These are phyloP conservation scores for Crithidia fasciculata DNA, from an alignment of 208 protist genomes.

Conservation along the genomic window DNA sequence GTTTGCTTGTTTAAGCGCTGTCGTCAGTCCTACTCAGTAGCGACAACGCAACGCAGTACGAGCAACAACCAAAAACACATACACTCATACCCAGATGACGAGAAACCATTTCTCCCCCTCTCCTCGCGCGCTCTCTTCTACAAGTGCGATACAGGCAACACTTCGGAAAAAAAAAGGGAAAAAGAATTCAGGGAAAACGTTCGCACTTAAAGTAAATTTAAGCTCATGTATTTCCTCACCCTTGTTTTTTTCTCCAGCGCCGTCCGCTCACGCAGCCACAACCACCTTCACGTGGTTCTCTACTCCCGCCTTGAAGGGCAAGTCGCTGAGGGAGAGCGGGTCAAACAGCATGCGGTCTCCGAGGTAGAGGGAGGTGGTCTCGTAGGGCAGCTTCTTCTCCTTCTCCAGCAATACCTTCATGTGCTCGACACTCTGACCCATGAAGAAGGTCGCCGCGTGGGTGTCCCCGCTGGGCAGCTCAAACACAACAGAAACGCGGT, in stretches of 20 bases:
- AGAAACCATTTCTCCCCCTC: too few species aligned
- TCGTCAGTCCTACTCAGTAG: too few species aligned
- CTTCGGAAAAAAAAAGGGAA: background rate
- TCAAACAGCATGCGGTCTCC: slow-evolving; percentile 67
- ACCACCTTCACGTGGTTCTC: slow-evolving; percentile 65
- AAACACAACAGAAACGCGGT: slow-evolving; percentile 49
- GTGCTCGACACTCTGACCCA: slow-evolving; percentile 82
- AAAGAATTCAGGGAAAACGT: background rate
- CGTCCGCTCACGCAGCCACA: slow-evolving; percentile 21
- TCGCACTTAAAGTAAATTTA: background rate
- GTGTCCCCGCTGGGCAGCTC: slow-evolving; percentile 44
- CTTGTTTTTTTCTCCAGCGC: background rate
- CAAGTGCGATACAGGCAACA: too few species aligned
- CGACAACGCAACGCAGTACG: too few species aligned
- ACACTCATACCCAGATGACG: too few species aligned
- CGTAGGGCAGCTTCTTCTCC: slow-evolving; percentile 65
- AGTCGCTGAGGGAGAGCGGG: slow-evolving; percentile 82
- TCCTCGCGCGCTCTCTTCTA: too few species aligned
- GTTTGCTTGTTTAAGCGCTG: too few species aligned
- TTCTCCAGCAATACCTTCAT: slow-evolving; percentile 79
- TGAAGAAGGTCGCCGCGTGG: slow-evolving; percentile 54
- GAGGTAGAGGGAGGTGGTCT: slow-evolving; percentile 70
- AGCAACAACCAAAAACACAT: too few species aligned
- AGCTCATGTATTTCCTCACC: background rate
- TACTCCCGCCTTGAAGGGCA: slow-evolving; percentile 61